Evolutionary conservation across 768 basidiomycete species (phyloP).

Genomic region (Neoboletus subvelutipes): DNA sequence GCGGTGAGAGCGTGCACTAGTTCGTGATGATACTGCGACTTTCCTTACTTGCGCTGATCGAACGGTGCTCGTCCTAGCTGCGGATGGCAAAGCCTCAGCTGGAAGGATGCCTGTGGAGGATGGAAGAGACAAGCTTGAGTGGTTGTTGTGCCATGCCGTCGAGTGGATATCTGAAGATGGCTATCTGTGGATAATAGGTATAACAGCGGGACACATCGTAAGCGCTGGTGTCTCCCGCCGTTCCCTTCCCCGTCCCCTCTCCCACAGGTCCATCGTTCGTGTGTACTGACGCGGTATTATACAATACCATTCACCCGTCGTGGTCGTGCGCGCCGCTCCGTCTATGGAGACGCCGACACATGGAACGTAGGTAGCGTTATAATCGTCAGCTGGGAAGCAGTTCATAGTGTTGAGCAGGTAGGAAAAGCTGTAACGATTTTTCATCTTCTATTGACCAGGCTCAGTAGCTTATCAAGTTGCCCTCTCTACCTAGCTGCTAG

Average conservation of each 20-base stretch:
- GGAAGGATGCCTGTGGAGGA: too few relatives aligned
- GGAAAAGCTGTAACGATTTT: not conserved
- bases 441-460: not conserved
- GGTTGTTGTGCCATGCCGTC: not conserved
- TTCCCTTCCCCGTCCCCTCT: not conserved
- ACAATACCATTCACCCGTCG: too few relatives aligned
- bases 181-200: not conserved
- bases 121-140: not conserved
- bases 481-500: too few relatives aligned
- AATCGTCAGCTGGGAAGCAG: not conserved
- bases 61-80: too few relatives aligned
- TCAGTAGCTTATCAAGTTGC: not conserved
- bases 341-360: not conserved
- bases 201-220: conserved; percentile 2
- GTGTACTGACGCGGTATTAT: not conserved
- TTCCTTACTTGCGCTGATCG: too few relatives aligned
- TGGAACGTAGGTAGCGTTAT: not conserved
- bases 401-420: not conserved
- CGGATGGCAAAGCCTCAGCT: too few relatives aligned
- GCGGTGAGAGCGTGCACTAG: too few relatives aligned
- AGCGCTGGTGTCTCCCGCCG: not conserved
- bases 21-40: too few relatives aligned
- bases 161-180: not conserved
- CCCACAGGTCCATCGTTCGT: not conserved
- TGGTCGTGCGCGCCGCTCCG: not conserved